phyloP scores from a whole-genome alignment of 129 eudicot genomes.

The sunflower (Helianthus annuus) region DNA sequence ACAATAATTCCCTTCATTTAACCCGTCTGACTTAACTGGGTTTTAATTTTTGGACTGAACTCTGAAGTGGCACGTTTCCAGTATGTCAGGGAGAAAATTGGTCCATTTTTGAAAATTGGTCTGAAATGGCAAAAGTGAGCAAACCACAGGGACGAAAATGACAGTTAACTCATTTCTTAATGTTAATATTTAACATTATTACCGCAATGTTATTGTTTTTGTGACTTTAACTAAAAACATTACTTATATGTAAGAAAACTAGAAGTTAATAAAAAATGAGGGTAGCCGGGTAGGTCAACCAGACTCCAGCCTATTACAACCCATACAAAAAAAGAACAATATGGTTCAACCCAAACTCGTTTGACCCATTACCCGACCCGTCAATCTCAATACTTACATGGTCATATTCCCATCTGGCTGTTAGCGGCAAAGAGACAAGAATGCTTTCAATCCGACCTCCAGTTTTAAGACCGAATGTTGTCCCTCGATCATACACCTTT shows the following conservation, averaged over 20 bases:
- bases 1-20: too few relatives aligned
- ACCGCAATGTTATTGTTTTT: not conserved
- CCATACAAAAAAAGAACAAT: not conserved
- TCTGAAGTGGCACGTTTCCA: too few relatives aligned
- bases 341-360: not conserved
- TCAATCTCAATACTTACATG: constrained; percentile 56
- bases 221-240: not conserved
- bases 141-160: too few relatives aligned
- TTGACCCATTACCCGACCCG: not conserved
- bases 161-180: not conserved
- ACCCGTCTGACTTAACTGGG: too few relatives aligned
- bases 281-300: not conserved
- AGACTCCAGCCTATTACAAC: not conserved
- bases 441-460: constrained; percentile 99
- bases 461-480: constrained; percentile 97
- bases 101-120: too few relatives aligned
- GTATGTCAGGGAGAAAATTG: too few relatives aligned
- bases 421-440: constrained; percentile 93
- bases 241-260: not conserved
- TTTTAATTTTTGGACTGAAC: too few relatives aligned
- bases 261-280: not conserved
- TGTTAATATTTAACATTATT: not conserved
- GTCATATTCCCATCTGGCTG: constrained; percentile 99
- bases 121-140: too few relatives aligned
- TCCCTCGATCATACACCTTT: constrained; percentile 97